Conservation (phyloP, 108 stramenopile species). For the Epithemia pelagica region DNA sequence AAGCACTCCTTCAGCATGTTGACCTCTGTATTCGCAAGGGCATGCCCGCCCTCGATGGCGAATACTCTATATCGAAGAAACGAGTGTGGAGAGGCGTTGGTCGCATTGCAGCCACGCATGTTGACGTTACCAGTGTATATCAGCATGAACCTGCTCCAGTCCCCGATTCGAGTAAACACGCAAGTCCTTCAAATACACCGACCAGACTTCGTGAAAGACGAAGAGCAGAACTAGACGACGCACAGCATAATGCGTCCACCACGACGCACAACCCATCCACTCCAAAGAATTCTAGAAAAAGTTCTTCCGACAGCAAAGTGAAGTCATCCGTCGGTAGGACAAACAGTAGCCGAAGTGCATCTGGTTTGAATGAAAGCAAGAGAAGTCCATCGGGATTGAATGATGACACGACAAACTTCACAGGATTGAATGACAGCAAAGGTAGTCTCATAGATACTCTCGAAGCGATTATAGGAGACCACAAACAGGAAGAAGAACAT, state of each 20-base stretch:
- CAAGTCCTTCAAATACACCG: neutral
- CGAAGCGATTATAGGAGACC: no score
- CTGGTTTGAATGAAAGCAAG: neutral
- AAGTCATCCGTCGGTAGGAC: neutral
- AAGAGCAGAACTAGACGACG: neutral
- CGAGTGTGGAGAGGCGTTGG: slow-evolving; percentile 61
- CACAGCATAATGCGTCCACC: neutral
- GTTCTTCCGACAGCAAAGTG: neutral
- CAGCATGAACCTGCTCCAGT: slow-evolving; percentile 61
- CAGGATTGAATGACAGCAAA: neutral
- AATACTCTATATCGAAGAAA: slow-evolving; percentile 39
- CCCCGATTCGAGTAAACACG: slow-evolving; percentile 15
- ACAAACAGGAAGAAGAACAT: no score
- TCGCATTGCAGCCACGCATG: slow-evolving; percentile 56
- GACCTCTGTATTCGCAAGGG: slow-evolving; percentile 39
- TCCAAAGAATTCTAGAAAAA: neutral
- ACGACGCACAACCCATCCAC: neutral
- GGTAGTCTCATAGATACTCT: neutral
- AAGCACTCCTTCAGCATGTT: slow-evolving; percentile 32
- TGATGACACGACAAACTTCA: neutral
- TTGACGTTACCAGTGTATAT: slow-evolving; percentile 53
- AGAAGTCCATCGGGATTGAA: neutral
- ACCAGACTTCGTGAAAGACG: neutral
- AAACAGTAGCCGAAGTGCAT: neutral
- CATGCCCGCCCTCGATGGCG: slow-evolving; percentile 53